A percentile compares a stretch with the other conserved stretches of the same genome.
Conservation (phyloP, 108 stramenopile species). For the Cyclotella baltica region DNA sequence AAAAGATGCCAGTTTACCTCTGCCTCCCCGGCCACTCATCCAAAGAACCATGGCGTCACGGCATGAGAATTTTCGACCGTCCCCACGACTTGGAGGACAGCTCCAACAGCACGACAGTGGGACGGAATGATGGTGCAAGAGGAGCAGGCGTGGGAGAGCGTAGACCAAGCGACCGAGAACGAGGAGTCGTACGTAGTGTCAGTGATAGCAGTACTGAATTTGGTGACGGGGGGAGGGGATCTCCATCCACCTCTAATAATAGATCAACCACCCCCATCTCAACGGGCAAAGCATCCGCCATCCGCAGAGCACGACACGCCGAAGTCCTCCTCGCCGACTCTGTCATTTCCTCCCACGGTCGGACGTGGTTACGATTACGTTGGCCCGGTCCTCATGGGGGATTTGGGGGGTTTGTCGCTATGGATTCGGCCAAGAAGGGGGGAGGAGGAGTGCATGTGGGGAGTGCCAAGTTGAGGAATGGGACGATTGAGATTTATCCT, state of each 20-base stretch:
- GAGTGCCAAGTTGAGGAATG: constrained; percentile 14
- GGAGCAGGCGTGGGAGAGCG: no score
- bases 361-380: constrained; percentile 82
- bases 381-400: constrained; percentile 86
- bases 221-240: no score
- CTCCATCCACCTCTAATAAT: neutral
- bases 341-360: constrained; percentile 59
- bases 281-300: constrained; percentile 13
- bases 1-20: constrained; percentile 83
- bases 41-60: constrained; percentile 84
- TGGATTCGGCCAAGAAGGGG: constrained; percentile 45
- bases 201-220: no score
- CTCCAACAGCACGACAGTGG: neutral
- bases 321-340: constrained; percentile 88
- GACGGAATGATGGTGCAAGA: neutral
- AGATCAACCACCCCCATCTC: neutral
- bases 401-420: constrained; percentile 84
- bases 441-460: neutral
- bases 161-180: no score
- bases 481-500: constrained; percentile 58
- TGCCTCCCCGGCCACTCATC: constrained; percentile 70
- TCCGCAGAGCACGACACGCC: constrained; percentile 83
- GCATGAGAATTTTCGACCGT: constrained; percentile 75
- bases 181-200: no score
- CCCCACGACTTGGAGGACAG: constrained; percentile 65